Base-by-base conservation (phyloP, 805 yeast species). In the Yamadazyma sp. region DNA sequence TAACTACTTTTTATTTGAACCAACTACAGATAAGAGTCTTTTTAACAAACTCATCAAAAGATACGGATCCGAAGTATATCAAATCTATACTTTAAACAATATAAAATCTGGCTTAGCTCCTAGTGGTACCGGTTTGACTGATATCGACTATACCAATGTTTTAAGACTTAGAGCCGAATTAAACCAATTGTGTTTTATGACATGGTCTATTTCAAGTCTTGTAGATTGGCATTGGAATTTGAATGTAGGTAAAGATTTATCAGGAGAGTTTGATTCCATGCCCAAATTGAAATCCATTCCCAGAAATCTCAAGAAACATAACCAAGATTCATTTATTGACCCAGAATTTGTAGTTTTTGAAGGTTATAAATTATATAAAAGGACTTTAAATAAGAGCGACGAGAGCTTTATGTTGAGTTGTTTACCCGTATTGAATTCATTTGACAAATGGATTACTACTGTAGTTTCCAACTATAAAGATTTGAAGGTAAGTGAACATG, bases 141-240 rank as follows among this genome's bases (percentile, higher is more conserved):
- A 53, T 6, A 48, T 60, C 7, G 52, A 56, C 25, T 62, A 60
- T 41, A 49, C 53, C 33, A 66, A 67, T 44, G 46, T 50, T 6
- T 52, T 67, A 23, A 50, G 73, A 23, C 45, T 61, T 7, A 51
- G 73, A 26, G 40, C 64, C n/a, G 73, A 67, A 46, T 50, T 55
- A 39, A 51, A 54, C 30, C 73, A 67, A 42, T 23, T 63, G 13
- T 49, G 64, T 14, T 47, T 67, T 4, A 70, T 65, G 34, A 60
- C 60, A 31, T 67, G 72, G 72, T 62, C 70, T 14, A 65, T 65
- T 43, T 48, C 55, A 36, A 62, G 58, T 2, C 52, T 65, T 62
- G 45, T 58, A 11, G 55, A 60, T 29, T 67, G 73, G 73, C 58
- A 39, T 44, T 49, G 69, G 23, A 49, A 50, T 30, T 48, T 67